Conservation (phyloP, 2,329 filamentous ascomycete genomes). For the Arthrinium phaeospermum region DNA sequence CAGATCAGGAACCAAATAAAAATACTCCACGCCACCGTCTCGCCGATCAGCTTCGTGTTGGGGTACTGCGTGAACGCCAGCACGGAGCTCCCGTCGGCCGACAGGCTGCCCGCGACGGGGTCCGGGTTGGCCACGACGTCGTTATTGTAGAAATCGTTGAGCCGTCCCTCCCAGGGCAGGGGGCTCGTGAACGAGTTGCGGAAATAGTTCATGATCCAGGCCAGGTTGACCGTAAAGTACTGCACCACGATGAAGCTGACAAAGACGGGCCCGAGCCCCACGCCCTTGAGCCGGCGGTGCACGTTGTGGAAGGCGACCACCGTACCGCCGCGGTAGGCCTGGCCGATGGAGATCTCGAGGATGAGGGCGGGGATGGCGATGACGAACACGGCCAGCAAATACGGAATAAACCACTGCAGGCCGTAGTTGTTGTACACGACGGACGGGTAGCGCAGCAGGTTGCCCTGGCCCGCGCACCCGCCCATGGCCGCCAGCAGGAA, state of each 20-base stretch:
- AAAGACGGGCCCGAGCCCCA: conserved; percentile 57
- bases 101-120: conserved; percentile 46
- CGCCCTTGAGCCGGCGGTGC: conserved; percentile 57
- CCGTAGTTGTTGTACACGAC: conserved; percentile 66
- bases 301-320: conserved; percentile 62
- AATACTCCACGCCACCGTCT: conserved; percentile 62
- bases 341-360: conserved; percentile 73
- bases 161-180: conserved; percentile 57
- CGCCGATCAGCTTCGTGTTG: conserved; percentile 53
- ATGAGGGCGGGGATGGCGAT: conserved; percentile 62
- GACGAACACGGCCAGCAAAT: conserved; percentile 59
- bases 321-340: conserved; percentile 61
- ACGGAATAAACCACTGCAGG: conserved; percentile 65
- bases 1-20: conserved; percentile 67
- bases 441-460: conserved; percentile 62
- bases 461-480: conserved; percentile 63
- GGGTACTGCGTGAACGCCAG: conserved; percentile 53
- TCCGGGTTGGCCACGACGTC: conserved; percentile 55
- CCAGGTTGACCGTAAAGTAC: conserved; percentile 62
- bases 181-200: conserved; percentile 60
- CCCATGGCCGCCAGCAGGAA: conserved; percentile 65
- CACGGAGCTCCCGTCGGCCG: conserved; percentile 45
- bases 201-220: conserved; percentile 66
- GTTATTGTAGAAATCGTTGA: conserved; percentile 57
- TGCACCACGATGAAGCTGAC: conserved; percentile 61